These are phyloP conservation scores for Beverwykella pulmonaria DNA, from an alignment of 495 filamentous ascomycete genomes.

Conservation along the genomic window DNA sequence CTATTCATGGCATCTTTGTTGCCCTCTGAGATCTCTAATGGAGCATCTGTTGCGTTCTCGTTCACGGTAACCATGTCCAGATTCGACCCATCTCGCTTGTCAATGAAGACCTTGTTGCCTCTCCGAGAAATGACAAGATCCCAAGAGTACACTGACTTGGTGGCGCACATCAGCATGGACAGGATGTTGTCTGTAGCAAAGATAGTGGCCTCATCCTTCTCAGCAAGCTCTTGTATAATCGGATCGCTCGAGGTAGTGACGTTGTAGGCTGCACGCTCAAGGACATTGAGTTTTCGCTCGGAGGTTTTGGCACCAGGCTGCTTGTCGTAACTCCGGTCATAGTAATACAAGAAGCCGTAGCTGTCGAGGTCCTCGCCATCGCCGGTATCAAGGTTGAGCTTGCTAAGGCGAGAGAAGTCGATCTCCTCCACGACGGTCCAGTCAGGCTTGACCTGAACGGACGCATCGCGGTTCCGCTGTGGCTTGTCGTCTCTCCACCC, in stretches of 20 bases:
- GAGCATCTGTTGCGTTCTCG: slow-evolving; percentile 97
- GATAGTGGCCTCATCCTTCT: slow-evolving; percentile 94
- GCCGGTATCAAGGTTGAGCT: slow-evolving; percentile 91
- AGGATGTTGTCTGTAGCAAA: slow-evolving; percentile 96
- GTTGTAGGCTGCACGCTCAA: slow-evolving; percentile 95
- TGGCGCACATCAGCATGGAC: slow-evolving; percentile 98
- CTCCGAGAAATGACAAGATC: slow-evolving; percentile 89
- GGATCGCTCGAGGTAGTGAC: slow-evolving; percentile 95
- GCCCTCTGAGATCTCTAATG: slow-evolving; percentile 84
- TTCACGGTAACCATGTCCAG: slow-evolving; percentile 98
- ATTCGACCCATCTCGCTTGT: slow-evolving; percentile 91
- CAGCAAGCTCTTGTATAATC: slow-evolving; percentile 93
- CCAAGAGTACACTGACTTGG: slow-evolving; percentile 95
- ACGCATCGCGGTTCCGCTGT: slow-evolving; percentile 90
- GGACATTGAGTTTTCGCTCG: slow-evolving; percentile 80
- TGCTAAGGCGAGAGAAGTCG: slow-evolving; percentile 90
- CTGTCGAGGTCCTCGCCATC: slow-evolving; percentile 92
- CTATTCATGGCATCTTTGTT: slow-evolving; percentile 95
- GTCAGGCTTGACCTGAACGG: slow-evolving; percentile 88
- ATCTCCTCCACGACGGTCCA: slow-evolving; percentile 98
- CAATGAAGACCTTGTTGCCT: slow-evolving; percentile 94
- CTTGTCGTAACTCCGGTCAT: slow-evolving; percentile 93
- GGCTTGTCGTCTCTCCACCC: slow-evolving; percentile 99
- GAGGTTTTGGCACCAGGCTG: slow-evolving; percentile 76
- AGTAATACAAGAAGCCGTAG: slow-evolving; percentile 97